Evolutionary conservation across 208 protist species (phyloP).

Genomic region (Wallacemonas sp.): DNA sequence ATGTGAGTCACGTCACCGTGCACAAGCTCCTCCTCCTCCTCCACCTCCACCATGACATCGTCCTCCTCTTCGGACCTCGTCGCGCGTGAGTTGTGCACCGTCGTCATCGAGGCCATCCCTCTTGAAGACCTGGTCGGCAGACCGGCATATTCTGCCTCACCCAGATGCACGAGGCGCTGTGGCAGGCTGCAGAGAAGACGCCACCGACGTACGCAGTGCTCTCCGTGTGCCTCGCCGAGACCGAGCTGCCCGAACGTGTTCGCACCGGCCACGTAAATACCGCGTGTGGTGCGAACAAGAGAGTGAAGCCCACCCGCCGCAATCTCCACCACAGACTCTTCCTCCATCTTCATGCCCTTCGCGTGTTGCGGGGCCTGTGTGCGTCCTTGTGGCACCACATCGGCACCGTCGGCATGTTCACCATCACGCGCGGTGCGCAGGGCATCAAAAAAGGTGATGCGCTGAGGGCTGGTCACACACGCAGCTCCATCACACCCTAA

Average conservation of each 20-base stretch:
- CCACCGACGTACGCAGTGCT: background rate
- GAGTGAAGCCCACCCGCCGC: slow-evolving; percentile 47
- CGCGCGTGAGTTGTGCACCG: too few species aligned
- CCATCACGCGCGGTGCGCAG: background rate
- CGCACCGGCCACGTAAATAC: slow-evolving; percentile 67
- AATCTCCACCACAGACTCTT: slow-evolving; percentile 23
- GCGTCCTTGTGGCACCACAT: background rate
- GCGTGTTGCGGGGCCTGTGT: background rate
- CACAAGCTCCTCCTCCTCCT: slow-evolving; percentile 20
- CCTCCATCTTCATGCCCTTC: background rate
- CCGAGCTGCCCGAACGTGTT: slow-evolving; percentile 88
- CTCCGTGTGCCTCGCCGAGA: slow-evolving; percentile 26
- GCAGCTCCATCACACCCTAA: slow-evolving; percentile 53
- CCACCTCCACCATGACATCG: background rate
- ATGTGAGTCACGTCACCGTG: slow-evolving; percentile 62
- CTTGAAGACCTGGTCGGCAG: too few species aligned
- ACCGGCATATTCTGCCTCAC: too few species aligned
- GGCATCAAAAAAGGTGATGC: slow-evolving; percentile 46
- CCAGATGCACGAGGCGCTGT: background rate
- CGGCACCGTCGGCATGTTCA: too few species aligned
- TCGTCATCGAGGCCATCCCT: too few species aligned
- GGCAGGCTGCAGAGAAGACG: background rate
- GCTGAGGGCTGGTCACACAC: slow-evolving; percentile 20
- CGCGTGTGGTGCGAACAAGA: slow-evolving; percentile 49
- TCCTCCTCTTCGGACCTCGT: background rate